Conservation (phyloP, 2,329 filamentous ascomycete genomes). For the Botrytis squamosa region DNA sequence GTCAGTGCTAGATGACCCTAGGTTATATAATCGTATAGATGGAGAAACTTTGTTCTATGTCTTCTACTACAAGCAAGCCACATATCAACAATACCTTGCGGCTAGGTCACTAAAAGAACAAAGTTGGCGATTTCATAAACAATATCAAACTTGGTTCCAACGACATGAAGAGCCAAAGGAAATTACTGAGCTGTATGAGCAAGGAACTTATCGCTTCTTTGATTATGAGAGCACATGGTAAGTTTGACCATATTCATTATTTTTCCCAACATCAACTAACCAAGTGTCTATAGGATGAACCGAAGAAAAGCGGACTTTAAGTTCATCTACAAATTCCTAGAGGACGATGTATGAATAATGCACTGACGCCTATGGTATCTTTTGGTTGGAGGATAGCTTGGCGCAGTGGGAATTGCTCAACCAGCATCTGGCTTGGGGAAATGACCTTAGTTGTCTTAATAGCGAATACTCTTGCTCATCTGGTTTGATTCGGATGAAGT, state of each 20-base stretch:
- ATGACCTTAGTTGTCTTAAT: conserved; percentile 33
- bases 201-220: conserved; percentile 98
- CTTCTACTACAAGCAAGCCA: conserved; percentile 97
- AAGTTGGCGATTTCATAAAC: conserved; percentile 99
- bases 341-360: conserved; percentile 75
- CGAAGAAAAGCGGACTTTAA: conserved; percentile 96
- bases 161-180: conserved; percentile 97
- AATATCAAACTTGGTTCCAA: conserved; percentile 99
- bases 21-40: conserved; percentile 85
- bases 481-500: conserved; percentile 26
- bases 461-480: conserved; percentile 35
- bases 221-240: conserved; percentile 99
- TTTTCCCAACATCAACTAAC: conserved; percentile 1
- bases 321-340: conserved; percentile 96
- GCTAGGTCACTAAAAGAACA: conserved; percentile 97
- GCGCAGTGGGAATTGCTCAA: conserved; percentile 56
- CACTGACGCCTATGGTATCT: conserved; percentile 67
- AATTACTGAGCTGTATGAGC: conserved; percentile 98
- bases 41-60: conserved; percentile 97
- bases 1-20: conserved; percentile 84
- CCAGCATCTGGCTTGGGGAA: conserved; percentile 57
- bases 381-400: conserved; percentile 69
- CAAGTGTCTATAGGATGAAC: conserved; percentile 75
- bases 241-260: conserved; percentile 17
- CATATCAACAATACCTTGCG: conserved; percentile 91